These are phyloP conservation scores for Cephaloascus albidus DNA, from an alignment of 805 yeast genomes.

Conservation along the genomic window DNA sequence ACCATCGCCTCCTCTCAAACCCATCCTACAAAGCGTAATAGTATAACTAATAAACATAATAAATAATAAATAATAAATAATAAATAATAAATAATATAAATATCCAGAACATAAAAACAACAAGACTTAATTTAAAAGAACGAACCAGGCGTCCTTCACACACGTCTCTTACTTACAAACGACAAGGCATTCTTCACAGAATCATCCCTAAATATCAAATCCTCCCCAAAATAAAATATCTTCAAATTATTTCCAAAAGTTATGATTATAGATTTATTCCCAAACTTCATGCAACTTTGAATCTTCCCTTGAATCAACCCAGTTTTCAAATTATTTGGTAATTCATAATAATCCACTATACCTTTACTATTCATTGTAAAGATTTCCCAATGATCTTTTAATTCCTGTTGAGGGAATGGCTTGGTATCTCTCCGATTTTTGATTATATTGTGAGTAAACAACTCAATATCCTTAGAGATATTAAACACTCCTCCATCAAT, in stretches of 20 bases:
- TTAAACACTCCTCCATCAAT: neutral
- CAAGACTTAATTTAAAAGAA: too few species aligned
- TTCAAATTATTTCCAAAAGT: slow-evolving; percentile 69
- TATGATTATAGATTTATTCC: slow-evolving; percentile 68
- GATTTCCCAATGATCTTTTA: slow-evolving; percentile 62
- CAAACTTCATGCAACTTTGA: slow-evolving; percentile 60
- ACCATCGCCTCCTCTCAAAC: too few species aligned
- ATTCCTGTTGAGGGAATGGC: slow-evolving; percentile 4
- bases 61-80: too few species aligned
- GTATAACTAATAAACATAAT: too few species aligned
- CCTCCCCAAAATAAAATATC: slow-evolving; percentile 69
- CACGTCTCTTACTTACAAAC: neutral
- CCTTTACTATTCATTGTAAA: slow-evolving; percentile 72
- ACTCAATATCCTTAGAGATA: neutral
- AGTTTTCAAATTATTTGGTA: slow-evolving; percentile 36
- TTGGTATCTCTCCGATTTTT: slow-evolving; percentile 3
- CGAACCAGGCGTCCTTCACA: too few species aligned
- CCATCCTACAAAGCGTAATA: too few species aligned
- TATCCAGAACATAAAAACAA: too few species aligned
- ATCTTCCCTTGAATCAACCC: slow-evolving; percentile 45
- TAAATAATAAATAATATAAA: too few species aligned
- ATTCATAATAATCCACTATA: slow-evolving; percentile 44
- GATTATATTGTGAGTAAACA: neutral
- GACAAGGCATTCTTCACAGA: slow-evolving; percentile 26
- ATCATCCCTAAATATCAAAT: slow-evolving; percentile 51